These are phyloP conservation scores for Cladobotryum mycophilum DNA, from an alignment of 2,329 filamentous ascomycete species.

Conservation along the genomic window DNA sequence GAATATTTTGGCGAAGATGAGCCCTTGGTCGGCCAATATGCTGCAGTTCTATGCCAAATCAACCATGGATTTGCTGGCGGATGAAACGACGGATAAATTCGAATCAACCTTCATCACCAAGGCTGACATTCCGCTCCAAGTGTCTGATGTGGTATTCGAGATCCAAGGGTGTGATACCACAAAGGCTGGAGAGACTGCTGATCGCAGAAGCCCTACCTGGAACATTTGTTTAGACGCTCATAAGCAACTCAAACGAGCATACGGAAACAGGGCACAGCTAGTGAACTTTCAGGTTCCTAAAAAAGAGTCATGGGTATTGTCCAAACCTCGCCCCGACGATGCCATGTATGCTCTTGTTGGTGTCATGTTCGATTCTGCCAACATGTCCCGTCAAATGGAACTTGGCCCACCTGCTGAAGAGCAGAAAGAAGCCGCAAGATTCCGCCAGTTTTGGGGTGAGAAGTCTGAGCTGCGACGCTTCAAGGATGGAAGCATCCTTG, in stretches of 20 bases:
- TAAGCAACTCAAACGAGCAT: constrained; percentile 59
- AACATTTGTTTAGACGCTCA: constrained; percentile 54
- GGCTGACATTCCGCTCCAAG: constrained; percentile 46
- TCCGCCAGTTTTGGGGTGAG: constrained; percentile 90
- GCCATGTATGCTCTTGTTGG: constrained; percentile 51
- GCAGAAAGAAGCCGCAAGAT: constrained; percentile 72
- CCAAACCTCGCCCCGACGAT: constrained; percentile 14
- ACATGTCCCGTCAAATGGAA: constrained; percentile 72
- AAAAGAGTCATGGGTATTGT: constrained; percentile 25
- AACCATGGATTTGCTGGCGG: constrained; percentile 69
- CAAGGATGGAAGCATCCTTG: constrained; percentile 88
- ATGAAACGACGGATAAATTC: constrained; percentile 72
- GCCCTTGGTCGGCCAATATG: constrained; percentile 68
- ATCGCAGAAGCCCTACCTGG: constrained; percentile 38
- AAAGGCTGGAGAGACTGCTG: constrained; percentile 23
- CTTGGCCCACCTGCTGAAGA: constrained; percentile 83
- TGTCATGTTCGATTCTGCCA: constrained; percentile 65
- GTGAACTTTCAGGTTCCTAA: constrained; percentile 50
- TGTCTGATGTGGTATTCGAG: constrained; percentile 45
- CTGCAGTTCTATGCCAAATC: constrained; percentile 68
- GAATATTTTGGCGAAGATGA: constrained; percentile 90
- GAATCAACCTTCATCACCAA: constrained; percentile 73
- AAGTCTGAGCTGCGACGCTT: constrained; percentile 90
- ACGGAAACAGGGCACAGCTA: constrained; percentile 67
- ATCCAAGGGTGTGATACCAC: constrained; percentile 26